Evolutionary conservation across 2,329 filamentous ascomycete species (phyloP).

Genomic region (Nigrograna mackinnonii): DNA sequence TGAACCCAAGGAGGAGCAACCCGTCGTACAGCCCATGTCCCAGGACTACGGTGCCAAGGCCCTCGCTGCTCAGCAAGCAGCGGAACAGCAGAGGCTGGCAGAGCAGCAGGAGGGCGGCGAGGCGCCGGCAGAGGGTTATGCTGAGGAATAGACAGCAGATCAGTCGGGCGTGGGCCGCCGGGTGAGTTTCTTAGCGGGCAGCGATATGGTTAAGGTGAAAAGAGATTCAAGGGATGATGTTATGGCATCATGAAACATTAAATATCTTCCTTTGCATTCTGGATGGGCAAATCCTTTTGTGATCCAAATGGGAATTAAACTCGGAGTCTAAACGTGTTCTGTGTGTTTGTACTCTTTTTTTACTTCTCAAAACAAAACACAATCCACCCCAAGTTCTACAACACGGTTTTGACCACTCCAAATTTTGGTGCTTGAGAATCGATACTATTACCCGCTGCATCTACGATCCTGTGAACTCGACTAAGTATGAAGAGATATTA

Average conservation of each 20-base stretch:
- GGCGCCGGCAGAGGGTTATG: constrained; percentile 36
- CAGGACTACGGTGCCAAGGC: constrained; percentile 99
- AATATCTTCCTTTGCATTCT: constrained; percentile 23
- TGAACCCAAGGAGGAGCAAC: constrained; percentile 99
- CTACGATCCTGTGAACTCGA: no score
- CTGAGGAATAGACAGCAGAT: constrained; percentile 41
- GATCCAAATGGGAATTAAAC: no score
- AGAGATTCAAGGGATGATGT: constrained; percentile 4
- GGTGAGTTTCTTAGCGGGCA: background rate
- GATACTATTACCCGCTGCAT: no score
- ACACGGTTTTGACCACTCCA: no score
- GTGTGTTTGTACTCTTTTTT: no score
- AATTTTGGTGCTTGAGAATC: no score
- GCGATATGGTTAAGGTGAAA: constrained; percentile 2
- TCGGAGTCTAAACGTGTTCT: no score
- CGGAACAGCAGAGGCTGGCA: constrained; percentile 61
- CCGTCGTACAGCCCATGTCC: constrained; percentile 90
- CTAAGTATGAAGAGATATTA: no score
- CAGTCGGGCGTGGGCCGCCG: constrained; percentile 15
- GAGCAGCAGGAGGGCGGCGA: constrained; percentile 61
- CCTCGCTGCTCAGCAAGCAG: constrained; percentile 68
- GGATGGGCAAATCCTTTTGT: constrained; percentile 25
- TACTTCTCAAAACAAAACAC: no score
- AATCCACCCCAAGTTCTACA: no score
- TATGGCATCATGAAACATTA: constrained; percentile 14